These are phyloP conservation scores for Plasmodium vinckei DNA, from an alignment of 169 alveolate genomes.

Conservation along the genomic window DNA sequence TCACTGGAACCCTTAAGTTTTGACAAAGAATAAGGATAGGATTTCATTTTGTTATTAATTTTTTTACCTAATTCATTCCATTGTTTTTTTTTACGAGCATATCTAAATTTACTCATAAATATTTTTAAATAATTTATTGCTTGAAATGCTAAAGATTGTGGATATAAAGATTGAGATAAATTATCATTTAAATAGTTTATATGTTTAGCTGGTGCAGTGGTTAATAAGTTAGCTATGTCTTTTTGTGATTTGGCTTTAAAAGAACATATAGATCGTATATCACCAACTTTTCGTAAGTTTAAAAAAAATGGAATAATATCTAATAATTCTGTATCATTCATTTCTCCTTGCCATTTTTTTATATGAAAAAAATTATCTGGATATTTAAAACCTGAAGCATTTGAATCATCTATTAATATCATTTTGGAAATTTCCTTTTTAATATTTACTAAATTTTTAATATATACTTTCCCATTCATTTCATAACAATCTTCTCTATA, in stretches of 20 bases:
- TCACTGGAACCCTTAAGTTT: conserved; percentile 66
- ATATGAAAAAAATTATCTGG: conserved; percentile 83
- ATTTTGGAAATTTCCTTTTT: conserved; percentile 79
- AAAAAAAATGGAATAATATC: conserved; percentile 85
- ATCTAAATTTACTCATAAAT: conserved; percentile 47
- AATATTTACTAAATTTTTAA: conserved; percentile 77
- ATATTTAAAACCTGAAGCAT: conserved; percentile 70
- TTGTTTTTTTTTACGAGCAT: conserved; percentile 59
- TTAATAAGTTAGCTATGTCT: conserved; percentile 21
- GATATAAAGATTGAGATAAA: not conserved
- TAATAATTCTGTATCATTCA: conserved; percentile 82
- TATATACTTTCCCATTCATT: conserved; percentile 55
- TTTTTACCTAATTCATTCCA: conserved; percentile 72
- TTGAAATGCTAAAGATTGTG: conserved; percentile 50
- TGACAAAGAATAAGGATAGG: conserved; percentile 48
- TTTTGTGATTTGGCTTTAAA: conserved; percentile 72
- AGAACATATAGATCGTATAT: conserved; percentile 78
- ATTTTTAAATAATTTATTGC: conserved; percentile 59
- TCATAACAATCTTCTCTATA: conserved; percentile 80
- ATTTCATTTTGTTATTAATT: conserved; percentile 38
- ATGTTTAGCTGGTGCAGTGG: conserved; percentile 15
- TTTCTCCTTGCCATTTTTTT: conserved; percentile 85
- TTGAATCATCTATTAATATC: conserved; percentile 75
- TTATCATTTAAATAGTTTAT: conserved; percentile 24
- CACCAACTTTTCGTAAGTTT: conserved; percentile 79